Percentiles rank a stretch among this genome's conserved stretches.
These are phyloP conservation scores for Dactylellina parvicollis DNA, from an alignment of 2,329 filamentous ascomycete genomes.

Conservation along the genomic window DNA sequence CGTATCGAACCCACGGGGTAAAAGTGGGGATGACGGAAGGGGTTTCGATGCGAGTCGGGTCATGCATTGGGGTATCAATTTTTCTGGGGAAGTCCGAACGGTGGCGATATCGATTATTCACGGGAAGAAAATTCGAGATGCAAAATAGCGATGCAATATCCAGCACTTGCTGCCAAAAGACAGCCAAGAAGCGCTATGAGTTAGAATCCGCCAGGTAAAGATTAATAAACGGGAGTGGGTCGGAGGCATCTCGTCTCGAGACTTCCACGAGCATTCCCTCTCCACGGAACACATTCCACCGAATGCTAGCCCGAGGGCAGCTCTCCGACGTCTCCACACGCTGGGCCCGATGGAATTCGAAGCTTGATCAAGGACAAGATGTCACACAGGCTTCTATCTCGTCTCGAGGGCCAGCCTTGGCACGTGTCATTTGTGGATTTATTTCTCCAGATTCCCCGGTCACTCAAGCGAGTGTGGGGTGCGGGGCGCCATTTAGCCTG, in stretches of 20 bases:
- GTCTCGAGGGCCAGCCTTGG: conserved; percentile 36
- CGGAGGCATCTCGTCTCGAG: conserved; percentile 33
- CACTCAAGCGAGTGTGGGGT: conserved; percentile 41
- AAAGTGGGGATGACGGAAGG: conserved; percentile 17
- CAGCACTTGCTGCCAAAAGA: background rate
- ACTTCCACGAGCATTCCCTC: background rate
- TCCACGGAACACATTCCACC: conserved; percentile 25
- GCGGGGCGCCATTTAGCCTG: conserved; percentile 40
- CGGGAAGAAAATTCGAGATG: background rate
- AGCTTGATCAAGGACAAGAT: background rate
- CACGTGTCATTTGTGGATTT: conserved; percentile 48
- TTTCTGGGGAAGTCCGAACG: conserved; percentile 26
- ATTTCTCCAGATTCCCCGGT: conserved; percentile 41
- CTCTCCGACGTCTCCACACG: background rate
- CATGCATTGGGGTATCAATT: conserved; percentile 15
- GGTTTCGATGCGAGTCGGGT: conserved; percentile 2
- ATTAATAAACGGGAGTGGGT: background rate
- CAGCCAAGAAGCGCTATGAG: too few relatives aligned
- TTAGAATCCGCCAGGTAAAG: background rate
- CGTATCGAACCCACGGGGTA: conserved; percentile 34
- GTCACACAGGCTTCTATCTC: conserved; percentile 47
- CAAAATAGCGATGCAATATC: background rate
- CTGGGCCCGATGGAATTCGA: background rate
- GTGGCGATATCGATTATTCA: conserved; percentile 2
- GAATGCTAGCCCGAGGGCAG: conserved; percentile 6